Percentiles rank a stretch among this genome's conserved stretches.
phyloP scores from a whole-genome alignment of 148 eudicot genomes.

The Vaccinium macrocarpon region DNA sequence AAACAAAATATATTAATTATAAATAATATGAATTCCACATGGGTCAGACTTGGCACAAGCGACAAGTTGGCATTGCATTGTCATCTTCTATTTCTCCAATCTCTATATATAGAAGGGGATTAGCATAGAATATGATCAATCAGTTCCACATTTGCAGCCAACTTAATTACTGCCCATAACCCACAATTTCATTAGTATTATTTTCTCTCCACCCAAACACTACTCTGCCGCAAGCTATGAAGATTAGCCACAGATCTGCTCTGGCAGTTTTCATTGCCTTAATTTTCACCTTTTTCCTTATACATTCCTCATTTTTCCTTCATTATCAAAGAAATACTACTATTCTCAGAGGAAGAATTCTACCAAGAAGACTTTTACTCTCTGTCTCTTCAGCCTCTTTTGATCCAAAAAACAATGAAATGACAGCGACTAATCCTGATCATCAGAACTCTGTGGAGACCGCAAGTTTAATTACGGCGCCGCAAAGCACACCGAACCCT shows the following conservation, averaged over 20 bases:
- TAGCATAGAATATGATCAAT: background rate
- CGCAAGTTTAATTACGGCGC: background rate
- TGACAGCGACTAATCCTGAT: too few species aligned
- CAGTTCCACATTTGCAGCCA: conserved; percentile 18
- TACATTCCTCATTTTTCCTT: conserved; percentile 3
- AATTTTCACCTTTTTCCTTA: conserved; percentile 19
- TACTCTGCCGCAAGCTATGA: conserved; percentile 17
- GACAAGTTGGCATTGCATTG: conserved; percentile 16
- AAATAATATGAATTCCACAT: too few species aligned
- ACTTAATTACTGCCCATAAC: background rate
- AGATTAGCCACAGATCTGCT: conserved; percentile 18
- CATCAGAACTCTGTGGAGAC: background rate
- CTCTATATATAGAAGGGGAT: background rate
- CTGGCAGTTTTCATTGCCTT: conserved; percentile 20
- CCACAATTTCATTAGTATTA: background rate
- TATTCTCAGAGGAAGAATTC: conserved; percentile 3
- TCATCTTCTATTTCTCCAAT: background rate
- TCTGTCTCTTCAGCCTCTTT: background rate
- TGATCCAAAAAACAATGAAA: background rate
- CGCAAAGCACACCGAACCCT: background rate
- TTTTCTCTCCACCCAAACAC: conserved; percentile 24
- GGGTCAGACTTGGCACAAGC: conserved; percentile 20
- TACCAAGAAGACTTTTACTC: conserved; percentile 21
- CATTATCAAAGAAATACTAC: conserved; percentile 4
- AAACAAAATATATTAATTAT: too few species aligned